Base-by-base conservation (phyloP, 169 alveolate species). In the Plasmodium sp. region DNA sequence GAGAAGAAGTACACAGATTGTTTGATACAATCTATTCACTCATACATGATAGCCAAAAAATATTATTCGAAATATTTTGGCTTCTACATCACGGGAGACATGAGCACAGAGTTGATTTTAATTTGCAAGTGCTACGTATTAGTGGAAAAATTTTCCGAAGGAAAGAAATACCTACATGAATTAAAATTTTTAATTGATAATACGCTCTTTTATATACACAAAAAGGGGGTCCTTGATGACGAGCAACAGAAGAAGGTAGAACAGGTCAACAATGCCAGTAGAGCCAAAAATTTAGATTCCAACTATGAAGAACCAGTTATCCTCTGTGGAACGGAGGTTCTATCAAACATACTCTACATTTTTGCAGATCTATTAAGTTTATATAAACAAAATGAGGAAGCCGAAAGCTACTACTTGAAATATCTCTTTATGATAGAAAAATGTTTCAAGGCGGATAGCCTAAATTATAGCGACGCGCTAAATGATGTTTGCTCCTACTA, bases 31-130 rank as follows among this genome's bases (percentile, higher is more conserved):
- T 96, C 96, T 36, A 80, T 95, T 72, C 97, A 95, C 72, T 95
- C 96, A 5, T 95, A 95, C 67, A 95, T 93, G 93, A 86, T 95
- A 54, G 95, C 95, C 2, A 80, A 94, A 85, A 95, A 95, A 45
- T 95, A 93, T 88, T 84, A 93, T 51, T 92, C 96, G 39, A 95
- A 95, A 62, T 93, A 85, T 58, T 92, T 85, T 56, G 97, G 97
- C 33, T 95, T 91, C 80, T 95, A 93, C 77, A 67, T 95, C 58
- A 95, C 92, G 56, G 97, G 97, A 3, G 97, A 97, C 88, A 97
- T 97, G 98, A 97, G 97, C 14, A 96, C 97, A 93, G 98, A 97
- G 75, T 84, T 97, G 31, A 92, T 97, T 95, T 94, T 97, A 31
- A 77, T 97, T 43, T 96, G 97, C 83, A 96, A 97, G 81, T 97